Evolutionary conservation across 495 filamentous ascomycete genomes (phyloP), one percentile per base, ranked within the genome.

Genomic region (Apiosordaria backusii): DNA sequence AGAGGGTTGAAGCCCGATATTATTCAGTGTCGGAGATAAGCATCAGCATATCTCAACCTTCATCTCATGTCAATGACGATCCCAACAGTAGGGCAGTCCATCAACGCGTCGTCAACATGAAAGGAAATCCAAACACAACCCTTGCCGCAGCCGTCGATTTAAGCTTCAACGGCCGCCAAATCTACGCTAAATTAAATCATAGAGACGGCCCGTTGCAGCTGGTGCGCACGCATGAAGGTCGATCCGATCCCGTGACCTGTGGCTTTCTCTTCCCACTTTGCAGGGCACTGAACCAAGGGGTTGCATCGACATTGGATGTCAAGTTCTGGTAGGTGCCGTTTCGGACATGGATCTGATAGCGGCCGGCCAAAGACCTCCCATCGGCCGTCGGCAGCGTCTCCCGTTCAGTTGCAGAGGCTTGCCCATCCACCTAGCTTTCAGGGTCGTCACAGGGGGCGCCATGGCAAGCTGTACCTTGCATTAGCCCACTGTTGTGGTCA

Each of bases 391-490:
- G 35, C 35, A 45, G 35, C 35, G 35, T 45, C 35, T 45, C 35
- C 35, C 35, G 5, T 45, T 13, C 35, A 45, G 35, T 45, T 45
- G 35, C 35, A 45, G 35, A 45, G 1, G 16, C n/a, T n/a, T n/a
- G n/a, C n/a, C n/a, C n/a, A n/a, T n/a, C n/a, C n/a, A n/a, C n/a
- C n/a, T n/a, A n/a, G n/a, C n/a, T n/a, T 45, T 15, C 13, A 45
- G 35, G 35, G 35, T 45, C 35, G 13, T 45, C 13, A 45, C 35
- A 45, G 35, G 35, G 35, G 35, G 13, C 35, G 35, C 35, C 35
- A 45, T 35, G 26, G 62, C 35, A 55, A 26, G 21, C 23, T 19
- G 67, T 69, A 66, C 67, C 67, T 69, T 69, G 67, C 67, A 69
- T 69, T 69, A 69, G 67, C 55, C 63, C 40, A 60, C 57, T 64